These are phyloP conservation scores for Umbelopsis ramanniana DNA, from an alignment of 192 early-diverging fungal species.

Conservation along the genomic window DNA sequence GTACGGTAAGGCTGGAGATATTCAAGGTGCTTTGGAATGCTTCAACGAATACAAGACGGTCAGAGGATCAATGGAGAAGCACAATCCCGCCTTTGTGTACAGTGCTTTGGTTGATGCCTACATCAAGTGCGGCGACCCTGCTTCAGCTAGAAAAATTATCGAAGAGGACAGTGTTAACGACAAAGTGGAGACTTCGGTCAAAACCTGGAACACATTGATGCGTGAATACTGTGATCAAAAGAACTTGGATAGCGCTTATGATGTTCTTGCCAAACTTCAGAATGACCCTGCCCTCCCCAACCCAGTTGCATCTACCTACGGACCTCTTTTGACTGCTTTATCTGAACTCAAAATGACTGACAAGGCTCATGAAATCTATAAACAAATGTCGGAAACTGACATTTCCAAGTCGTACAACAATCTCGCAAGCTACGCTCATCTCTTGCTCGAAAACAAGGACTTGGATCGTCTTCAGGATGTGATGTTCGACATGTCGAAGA, in stretches of 20 bases:
- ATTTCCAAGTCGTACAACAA: conserved; percentile 41
- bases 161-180: conserved; percentile 33
- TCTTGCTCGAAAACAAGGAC: conserved; percentile 32
- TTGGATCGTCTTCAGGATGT: conserved; percentile 14
- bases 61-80: neutral
- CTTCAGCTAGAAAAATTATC: conserved; percentile 35
- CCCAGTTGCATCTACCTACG: conserved; percentile 42
- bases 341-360: conserved; percentile 14
- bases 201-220: conserved; percentile 42
- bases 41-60: conserved; percentile 34
- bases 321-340: conserved; percentile 32
- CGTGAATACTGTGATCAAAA: conserved; percentile 33
- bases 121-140: conserved; percentile 35
- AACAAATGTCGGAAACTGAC: conserved; percentile 31
- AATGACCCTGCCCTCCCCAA: conserved; percentile 24
- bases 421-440: conserved; percentile 36
- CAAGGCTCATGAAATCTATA: conserved; percentile 30
- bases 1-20: conserved; percentile 43
- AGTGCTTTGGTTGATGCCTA: conserved; percentile 44
- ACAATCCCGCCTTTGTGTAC: conserved; percentile 41
- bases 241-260: conserved; percentile 25
- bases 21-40: conserved; percentile 29
- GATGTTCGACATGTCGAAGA: conserved; percentile 30
- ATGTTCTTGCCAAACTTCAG: conserved; percentile 27
- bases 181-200: conserved; percentile 31